Conservation (phyloP, 345 rosid species). For the Citrus unshiu region DNA sequence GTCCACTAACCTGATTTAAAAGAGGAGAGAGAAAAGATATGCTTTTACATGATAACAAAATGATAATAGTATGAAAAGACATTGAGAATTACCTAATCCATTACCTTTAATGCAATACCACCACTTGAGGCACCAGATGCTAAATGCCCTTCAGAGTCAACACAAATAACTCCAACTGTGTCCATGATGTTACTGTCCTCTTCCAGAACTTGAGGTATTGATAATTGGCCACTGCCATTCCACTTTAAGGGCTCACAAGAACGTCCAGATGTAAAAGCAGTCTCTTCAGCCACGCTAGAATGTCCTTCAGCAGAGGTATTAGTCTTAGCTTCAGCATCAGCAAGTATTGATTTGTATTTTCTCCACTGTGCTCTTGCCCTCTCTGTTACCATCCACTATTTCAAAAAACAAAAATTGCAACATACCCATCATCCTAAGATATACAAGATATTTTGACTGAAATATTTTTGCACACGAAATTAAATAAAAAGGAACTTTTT, state of each 20-base stretch:
- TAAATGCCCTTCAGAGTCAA: slow-evolving; percentile 75
- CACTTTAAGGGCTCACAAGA: slow-evolving; percentile 11
- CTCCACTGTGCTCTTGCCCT: slow-evolving; percentile 79
- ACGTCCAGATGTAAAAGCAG: slow-evolving; percentile 22
- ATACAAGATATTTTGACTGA: neutral
- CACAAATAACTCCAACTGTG: slow-evolving; percentile 93
- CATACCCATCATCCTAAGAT: neutral
- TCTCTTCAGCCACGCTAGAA: slow-evolving; percentile 18
- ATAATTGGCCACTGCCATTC: slow-evolving; percentile 11
- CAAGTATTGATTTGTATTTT: slow-evolving; percentile 67
- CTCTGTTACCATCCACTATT: slow-evolving; percentile 85
- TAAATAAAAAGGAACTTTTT: neutral
- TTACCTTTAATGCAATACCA: slow-evolving; percentile 91
- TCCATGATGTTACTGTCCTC: slow-evolving; percentile 62
- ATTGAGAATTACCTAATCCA: slow-evolving; percentile 5
- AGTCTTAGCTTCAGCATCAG: slow-evolving; percentile 38
- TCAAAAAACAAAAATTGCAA: slow-evolving; percentile 3
- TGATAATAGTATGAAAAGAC: neutral
- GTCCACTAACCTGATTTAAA: slow-evolving; percentile 69
- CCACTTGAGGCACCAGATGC: slow-evolving; percentile 95
- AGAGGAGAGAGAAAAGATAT: neutral
- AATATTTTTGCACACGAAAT: neutral
- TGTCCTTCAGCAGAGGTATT: slow-evolving; percentile 15
- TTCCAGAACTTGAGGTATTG: slow-evolving; percentile 22
- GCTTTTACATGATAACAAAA: neutral